These are phyloP conservation scores for Scheffersomyces lignicola DNA, from an alignment of 1,139 yeast species.

Conservation along the genomic window DNA sequence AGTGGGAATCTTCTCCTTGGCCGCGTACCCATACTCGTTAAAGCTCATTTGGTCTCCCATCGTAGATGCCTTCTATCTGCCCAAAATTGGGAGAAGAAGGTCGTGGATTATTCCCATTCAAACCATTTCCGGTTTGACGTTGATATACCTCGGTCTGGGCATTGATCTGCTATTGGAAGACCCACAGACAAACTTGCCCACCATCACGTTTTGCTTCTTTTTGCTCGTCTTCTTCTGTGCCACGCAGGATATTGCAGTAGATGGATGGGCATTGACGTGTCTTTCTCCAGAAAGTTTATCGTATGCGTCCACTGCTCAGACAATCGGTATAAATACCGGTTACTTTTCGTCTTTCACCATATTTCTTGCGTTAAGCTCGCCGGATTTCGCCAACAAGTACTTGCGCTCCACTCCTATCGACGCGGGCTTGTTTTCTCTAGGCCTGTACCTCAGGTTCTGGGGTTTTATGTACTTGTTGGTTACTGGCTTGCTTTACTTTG, in stretches of 20 bases:
- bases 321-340: constrained; percentile 91
- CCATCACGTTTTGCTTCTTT: constrained; percentile 67
- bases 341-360: constrained; percentile 90
- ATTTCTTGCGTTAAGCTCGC: constrained; percentile 85
- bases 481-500: constrained; percentile 59
- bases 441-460: constrained; percentile 75
- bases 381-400: constrained; percentile 88
- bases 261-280: constrained; percentile 96
- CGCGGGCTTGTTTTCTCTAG: constrained; percentile 67
- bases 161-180: constrained; percentile 57
- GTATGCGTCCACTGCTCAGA: constrained; percentile 97
- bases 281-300: constrained; percentile 76
- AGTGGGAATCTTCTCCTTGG: constrained; percentile 86
- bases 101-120: constrained; percentile 97
- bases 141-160: constrained; percentile 60
- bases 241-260: constrained; percentile 98
- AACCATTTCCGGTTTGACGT: constrained; percentile 65
- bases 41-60: constrained; percentile 95
- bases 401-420: constrained; percentile 61
- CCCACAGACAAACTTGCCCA: constrained; percentile 54
- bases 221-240: constrained; percentile 85
- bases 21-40: constrained; percentile 91
- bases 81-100: constrained; percentile 74
- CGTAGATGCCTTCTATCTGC: constrained; percentile 80
- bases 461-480: constrained; percentile 71